phyloP scores from a whole-genome alignment of 345 rosid genomes.

The Nephelium lappaceum region DNA sequence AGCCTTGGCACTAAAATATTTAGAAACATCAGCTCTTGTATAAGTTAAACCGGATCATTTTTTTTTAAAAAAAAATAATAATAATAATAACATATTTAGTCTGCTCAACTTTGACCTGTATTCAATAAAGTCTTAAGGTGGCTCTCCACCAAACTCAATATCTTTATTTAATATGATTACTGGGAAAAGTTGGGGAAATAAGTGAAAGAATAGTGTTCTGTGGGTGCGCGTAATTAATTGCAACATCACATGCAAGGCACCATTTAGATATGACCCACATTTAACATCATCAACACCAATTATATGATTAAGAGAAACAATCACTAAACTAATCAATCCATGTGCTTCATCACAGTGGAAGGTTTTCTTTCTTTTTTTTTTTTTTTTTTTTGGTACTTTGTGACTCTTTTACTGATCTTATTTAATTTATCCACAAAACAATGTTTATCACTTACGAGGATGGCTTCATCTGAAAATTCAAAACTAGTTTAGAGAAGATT shows the following conservation, averaged over 20 bases:
- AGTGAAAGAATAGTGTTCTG: not conserved
- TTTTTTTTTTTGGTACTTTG: too few relatives aligned
- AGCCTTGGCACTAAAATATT: not conserved
- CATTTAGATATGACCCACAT: not conserved
- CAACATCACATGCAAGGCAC: slow-evolving; percentile 15
- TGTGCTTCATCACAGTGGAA: too few relatives aligned
- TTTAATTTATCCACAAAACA: too few relatives aligned
- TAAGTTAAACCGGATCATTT: not conserved
- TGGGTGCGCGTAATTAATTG: not conserved
- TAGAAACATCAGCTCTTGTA: not conserved
- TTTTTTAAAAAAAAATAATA: too few relatives aligned
- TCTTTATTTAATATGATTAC: not conserved
- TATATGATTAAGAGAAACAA: not conserved
- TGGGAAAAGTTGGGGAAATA: not conserved
- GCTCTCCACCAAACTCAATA: not conserved
- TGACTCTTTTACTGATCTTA: too few relatives aligned
- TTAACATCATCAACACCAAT: not conserved
- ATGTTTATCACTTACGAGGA: not conserved
- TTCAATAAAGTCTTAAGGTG: not conserved
- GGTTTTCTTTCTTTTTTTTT: too few relatives aligned
- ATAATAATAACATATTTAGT: not conserved
- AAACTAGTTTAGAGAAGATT: not conserved
- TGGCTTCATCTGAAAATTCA: not conserved
- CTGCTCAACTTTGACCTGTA: too few relatives aligned
- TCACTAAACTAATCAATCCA: not conserved